Percentiles rank a stretch among this genome's conserved stretches.
These are phyloP conservation scores for Phylloboletellus chloephorus DNA, from an alignment of 1,284 basidiomycete species.

Conservation along the genomic window DNA sequence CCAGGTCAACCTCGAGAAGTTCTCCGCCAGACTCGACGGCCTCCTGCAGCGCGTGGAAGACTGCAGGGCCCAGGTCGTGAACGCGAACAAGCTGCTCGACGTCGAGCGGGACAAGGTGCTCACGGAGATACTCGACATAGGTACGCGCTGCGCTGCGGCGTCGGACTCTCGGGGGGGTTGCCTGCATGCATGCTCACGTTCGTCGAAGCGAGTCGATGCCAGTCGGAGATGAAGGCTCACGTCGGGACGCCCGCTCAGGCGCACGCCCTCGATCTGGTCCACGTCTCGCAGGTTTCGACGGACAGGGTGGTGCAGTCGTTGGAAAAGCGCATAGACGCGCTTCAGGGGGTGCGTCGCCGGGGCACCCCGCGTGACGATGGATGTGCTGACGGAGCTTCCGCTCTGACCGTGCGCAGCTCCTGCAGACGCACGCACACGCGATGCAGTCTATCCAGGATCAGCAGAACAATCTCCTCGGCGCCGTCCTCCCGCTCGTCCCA, in stretches of 20 bases:
- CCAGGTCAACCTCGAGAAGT: slow-evolving; percentile 57
- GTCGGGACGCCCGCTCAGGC: slow-evolving; percentile 54
- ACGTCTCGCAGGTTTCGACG: slow-evolving; percentile 35
- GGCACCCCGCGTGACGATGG: background rate
- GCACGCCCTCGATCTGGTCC: slow-evolving; percentile 37
- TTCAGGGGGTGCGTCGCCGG: slow-evolving; percentile 43
- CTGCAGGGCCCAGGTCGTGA: slow-evolving; percentile 39
- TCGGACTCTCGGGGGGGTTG: too few relatives aligned
- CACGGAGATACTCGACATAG: slow-evolving; percentile 41
- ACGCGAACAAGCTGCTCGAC: slow-evolving; percentile 42
- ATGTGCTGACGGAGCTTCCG: slow-evolving; percentile 9
- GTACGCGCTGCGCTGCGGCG: too few relatives aligned
- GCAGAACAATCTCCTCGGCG: slow-evolving; percentile 37
- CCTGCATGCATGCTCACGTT: slow-evolving; percentile 5
- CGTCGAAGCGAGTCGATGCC: slow-evolving; percentile 51
- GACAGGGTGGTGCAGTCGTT: slow-evolving; percentile 41
- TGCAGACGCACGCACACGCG: slow-evolving; percentile 49
- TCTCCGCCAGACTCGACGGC: slow-evolving; percentile 45
- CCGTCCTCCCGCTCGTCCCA: slow-evolving; percentile 52
- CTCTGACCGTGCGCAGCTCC: slow-evolving; percentile 15
- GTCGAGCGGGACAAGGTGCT: slow-evolving; percentile 41
- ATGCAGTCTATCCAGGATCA: slow-evolving; percentile 42
- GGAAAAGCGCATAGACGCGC: slow-evolving; percentile 51
- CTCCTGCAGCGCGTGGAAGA: slow-evolving; percentile 40
- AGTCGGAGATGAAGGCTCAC: slow-evolving; percentile 51